These are phyloP conservation scores for Kuraishia hungarica DNA, from an alignment of 805 yeast species.

Conservation along the genomic window DNA sequence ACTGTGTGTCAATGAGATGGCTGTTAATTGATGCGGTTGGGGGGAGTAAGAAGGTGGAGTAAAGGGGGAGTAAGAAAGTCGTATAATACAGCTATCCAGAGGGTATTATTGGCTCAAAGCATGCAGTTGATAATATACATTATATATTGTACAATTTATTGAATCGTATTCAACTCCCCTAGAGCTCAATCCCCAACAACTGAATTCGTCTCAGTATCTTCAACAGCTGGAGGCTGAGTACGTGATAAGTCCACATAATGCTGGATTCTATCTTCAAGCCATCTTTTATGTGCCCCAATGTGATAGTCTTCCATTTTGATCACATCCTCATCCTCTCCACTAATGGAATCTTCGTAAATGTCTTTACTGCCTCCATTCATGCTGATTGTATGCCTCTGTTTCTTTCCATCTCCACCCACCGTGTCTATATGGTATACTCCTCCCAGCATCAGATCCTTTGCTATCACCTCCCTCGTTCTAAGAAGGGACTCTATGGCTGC, in stretches of 20 bases:
- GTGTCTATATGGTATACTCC: slow-evolving; percentile 29
- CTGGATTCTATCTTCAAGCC: slow-evolving; percentile 43
- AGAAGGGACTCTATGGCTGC: slow-evolving; percentile 70
- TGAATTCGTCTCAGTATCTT: not conserved
- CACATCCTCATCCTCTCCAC: slow-evolving; percentile 10
- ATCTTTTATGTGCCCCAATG: slow-evolving; percentile 25
- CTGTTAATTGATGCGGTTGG: too few species aligned
- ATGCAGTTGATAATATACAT: too few species aligned
- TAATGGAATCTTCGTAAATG: slow-evolving; percentile 6
- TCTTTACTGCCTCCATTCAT: slow-evolving; percentile 13
- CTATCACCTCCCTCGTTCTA: slow-evolving; percentile 67
- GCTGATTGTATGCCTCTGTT: slow-evolving; percentile 5
- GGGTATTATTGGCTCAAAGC: too few species aligned
- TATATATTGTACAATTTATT: too few species aligned
- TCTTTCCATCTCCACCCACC: slow-evolving; percentile 7
- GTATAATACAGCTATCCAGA: too few species aligned
- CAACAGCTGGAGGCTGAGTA: not conserved
- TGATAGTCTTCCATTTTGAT: slow-evolving; percentile 24
- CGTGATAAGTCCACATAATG: slow-evolving; percentile 6
- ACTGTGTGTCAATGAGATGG: too few species aligned
- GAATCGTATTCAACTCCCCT: too few species aligned
- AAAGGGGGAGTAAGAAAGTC: too few species aligned
- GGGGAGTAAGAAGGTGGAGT: too few species aligned
- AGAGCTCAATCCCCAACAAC: not conserved
- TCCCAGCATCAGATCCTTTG: slow-evolving; percentile 58